These are phyloP conservation scores for Colletotrichum destructivum DNA, from an alignment of 2,329 filamentous ascomycete genomes.

Conservation along the genomic window DNA sequence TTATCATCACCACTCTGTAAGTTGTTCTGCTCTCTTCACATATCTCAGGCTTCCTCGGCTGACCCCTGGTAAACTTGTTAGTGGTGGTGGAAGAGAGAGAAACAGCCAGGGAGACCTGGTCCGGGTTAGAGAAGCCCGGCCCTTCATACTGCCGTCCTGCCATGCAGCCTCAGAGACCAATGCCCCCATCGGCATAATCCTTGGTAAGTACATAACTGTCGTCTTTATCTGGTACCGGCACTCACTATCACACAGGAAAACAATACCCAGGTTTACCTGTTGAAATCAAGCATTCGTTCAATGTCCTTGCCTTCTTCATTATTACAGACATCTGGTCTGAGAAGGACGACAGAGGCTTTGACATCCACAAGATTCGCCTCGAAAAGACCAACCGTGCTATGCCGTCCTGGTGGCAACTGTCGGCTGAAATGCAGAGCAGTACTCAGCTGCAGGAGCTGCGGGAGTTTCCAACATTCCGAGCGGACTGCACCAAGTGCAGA, in stretches of 20 bases:
- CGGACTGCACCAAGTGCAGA: slow-evolving; percentile 59
- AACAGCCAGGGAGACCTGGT: slow-evolving; percentile 60
- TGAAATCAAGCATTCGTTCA: slow-evolving; percentile 71
- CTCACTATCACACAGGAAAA: slow-evolving; percentile 60
- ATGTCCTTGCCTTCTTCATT: slow-evolving; percentile 78
- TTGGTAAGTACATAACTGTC: slow-evolving; percentile 57
- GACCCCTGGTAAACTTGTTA: slow-evolving; percentile 47
- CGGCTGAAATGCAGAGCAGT: slow-evolving; percentile 41
- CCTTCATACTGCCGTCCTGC: slow-evolving; percentile 44
- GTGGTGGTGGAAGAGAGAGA: slow-evolving; percentile 69
- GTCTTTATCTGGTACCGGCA: no score
- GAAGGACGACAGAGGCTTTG: slow-evolving; percentile 54
- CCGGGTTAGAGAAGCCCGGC: slow-evolving; percentile 54
- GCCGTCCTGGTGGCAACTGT: slow-evolving; percentile 72
- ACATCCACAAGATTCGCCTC: slow-evolving; percentile 71
- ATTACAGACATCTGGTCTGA: slow-evolving; percentile 80
- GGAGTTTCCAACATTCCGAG: slow-evolving; percentile 30
- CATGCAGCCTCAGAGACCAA: slow-evolving; percentile 57
- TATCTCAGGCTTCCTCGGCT: slow-evolving; percentile 19
- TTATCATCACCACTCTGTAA: slow-evolving; percentile 76
- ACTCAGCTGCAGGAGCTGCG: neutral
- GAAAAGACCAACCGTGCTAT: slow-evolving; percentile 70
- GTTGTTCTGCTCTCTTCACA: slow-evolving; percentile 45
- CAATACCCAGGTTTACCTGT: slow-evolving; percentile 64
- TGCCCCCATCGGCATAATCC: slow-evolving; percentile 69